phyloP scores from a whole-genome alignment of 2,329 filamentous ascomycete genomes.

The Purpureocillium takamizusanense region DNA sequence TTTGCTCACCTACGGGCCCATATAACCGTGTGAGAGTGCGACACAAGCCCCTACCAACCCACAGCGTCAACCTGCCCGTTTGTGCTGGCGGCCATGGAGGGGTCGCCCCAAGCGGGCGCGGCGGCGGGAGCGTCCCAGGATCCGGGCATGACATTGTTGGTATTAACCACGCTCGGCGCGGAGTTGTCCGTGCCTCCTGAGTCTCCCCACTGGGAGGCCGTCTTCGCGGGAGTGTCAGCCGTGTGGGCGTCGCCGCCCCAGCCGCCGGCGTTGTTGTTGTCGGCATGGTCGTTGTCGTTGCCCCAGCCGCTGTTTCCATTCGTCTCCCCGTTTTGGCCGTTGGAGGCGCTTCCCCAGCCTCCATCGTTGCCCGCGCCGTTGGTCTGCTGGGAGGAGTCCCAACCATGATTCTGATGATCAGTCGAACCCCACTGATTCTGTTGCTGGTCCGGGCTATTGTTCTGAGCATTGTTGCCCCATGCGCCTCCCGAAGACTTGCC shows the following conservation, averaged over 20 bases:
- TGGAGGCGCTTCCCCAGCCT: conserved; percentile 1
- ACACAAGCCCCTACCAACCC: conserved; percentile 3
- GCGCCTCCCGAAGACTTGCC: neutral
- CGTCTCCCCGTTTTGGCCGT: conserved; percentile 10
- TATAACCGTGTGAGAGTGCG: too few species aligned
- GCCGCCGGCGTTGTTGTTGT: too few species aligned
- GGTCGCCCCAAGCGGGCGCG: conserved; percentile 19
- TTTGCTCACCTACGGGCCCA: too few species aligned
- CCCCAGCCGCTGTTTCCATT: conserved; percentile 5
- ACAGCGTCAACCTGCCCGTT: conserved; percentile 9
- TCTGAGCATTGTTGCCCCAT: conserved; percentile 1
- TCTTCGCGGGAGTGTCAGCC: too few species aligned
- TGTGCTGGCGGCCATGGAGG: conserved; percentile 20
- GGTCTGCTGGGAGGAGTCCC: neutral
- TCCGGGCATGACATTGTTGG: conserved; percentile 19
- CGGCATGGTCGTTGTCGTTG: too few species aligned
- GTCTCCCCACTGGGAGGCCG: neutral
- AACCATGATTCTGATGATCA: neutral
- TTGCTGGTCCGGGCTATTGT: conserved; percentile 1
- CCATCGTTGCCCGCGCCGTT: neutral
- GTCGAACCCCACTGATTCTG: conserved; percentile 1
- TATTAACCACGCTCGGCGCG: neutral
- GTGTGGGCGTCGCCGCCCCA: neutral
- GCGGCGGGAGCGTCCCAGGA: conserved; percentile 3
- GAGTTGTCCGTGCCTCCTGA: neutral